phyloP scores from a whole-genome alignment of 306 rosid genomes.

The Cercis canadensis region DNA sequence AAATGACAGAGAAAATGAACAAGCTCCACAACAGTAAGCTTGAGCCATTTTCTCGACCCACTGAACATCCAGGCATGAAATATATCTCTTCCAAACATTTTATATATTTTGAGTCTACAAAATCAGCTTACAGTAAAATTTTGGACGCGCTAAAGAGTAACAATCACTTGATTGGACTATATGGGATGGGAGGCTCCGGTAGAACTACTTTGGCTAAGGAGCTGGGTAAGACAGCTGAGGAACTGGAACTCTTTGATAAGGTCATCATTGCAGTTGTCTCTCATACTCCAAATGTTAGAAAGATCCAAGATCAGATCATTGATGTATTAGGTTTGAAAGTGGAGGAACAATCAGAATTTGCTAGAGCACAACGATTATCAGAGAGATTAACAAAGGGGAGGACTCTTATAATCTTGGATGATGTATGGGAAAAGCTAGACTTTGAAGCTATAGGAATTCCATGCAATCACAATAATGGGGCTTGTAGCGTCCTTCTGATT shows the following conservation, averaged over 20 bases:
- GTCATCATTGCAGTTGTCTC: constrained; percentile 26
- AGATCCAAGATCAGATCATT: constrained; percentile 33
- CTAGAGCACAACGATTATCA: constrained; percentile 17
- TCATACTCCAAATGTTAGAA: constrained; percentile 3
- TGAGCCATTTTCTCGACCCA: constrained; percentile 19
- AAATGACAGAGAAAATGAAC: neutral
- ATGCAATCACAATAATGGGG: neutral
- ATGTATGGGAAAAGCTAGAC: constrained; percentile 25
- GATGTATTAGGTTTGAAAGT: constrained; percentile 3
- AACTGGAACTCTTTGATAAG: constrained; percentile 19
- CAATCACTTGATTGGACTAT: constrained; percentile 1
- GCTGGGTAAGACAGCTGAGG: constrained; percentile 32
- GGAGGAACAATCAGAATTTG: constrained; percentile 4
- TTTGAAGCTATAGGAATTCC: constrained; percentile 30
- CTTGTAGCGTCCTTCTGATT: constrained; percentile 16
- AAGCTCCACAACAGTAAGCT: neutral
- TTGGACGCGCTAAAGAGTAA: constrained; percentile 1
- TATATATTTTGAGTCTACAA: constrained; percentile 2
- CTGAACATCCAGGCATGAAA: constrained; percentile 29
- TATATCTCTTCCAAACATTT: constrained; percentile 31
- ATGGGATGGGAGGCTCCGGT: constrained; percentile 28
- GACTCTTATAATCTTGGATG: constrained; percentile 34
- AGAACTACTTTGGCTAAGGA: constrained; percentile 31
- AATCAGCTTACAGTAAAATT: neutral
- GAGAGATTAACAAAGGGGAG: neutral